Conservation (phyloP, 2,329 filamentous ascomycete genomes). For the Fusarium compactum region DNA sequence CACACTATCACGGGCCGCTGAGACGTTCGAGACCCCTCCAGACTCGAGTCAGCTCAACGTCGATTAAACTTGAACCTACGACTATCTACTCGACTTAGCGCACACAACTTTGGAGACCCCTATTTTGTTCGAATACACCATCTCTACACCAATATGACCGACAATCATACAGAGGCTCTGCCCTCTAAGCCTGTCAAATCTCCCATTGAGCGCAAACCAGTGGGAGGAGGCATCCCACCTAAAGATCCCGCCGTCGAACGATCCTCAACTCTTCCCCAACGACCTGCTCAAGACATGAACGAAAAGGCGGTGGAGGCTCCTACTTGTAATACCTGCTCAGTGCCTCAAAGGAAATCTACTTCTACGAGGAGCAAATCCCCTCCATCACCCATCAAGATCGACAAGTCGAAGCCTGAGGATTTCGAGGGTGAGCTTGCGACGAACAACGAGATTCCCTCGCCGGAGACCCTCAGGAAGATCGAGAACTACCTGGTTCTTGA, state of each 20-base stretch:
- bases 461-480: slow-evolving; percentile 62
- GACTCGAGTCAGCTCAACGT: slow-evolving; percentile 1
- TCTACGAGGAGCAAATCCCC: slow-evolving; percentile 37
- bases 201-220: slow-evolving; percentile 23
- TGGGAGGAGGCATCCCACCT: slow-evolving; percentile 20
- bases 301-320: slow-evolving; percentile 24
- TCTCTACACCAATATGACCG: slow-evolving; percentile 20
- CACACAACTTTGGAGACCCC: neutral
- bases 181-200: slow-evolving; percentile 13
- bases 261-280: slow-evolving; percentile 29
- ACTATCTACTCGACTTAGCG: slow-evolving; percentile 1
- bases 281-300: slow-evolving; percentile 9
- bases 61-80: slow-evolving; percentile 7
- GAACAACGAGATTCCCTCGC: slow-evolving; percentile 66
- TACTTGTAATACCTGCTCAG: slow-evolving; percentile 20
- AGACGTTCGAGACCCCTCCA: slow-evolving; percentile 28
- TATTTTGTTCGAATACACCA: neutral
- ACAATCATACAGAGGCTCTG: slow-evolving; percentile 25
- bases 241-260: slow-evolving; percentile 13
- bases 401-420: slow-evolving; percentile 60
- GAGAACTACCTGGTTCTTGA: slow-evolving; percentile 71
- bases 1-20: slow-evolving; percentile 33
- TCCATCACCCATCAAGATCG: slow-evolving; percentile 50
- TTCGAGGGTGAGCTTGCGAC: slow-evolving; percentile 68
- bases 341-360: slow-evolving; percentile 39